A percentile compares a stretch with the other conserved stretches of the same genome.
Conservation (phyloP, 352 stramenopile genomes). For the Globisporangium nagaii region DNA sequence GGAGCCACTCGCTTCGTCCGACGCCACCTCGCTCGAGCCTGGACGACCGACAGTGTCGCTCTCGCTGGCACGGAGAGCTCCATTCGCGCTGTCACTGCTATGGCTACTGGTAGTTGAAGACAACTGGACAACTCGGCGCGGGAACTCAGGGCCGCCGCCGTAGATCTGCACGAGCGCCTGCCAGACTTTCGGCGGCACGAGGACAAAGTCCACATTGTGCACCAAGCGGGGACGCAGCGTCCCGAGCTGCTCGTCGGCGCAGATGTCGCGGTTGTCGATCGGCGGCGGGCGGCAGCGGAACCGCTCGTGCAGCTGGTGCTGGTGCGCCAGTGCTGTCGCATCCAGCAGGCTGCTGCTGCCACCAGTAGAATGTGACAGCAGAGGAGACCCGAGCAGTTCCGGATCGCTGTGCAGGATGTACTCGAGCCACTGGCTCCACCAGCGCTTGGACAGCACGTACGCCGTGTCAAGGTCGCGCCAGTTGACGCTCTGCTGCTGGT, state of each 20-base stretch:
- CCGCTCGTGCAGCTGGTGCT: constrained; percentile 8
- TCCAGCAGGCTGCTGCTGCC: neutral
- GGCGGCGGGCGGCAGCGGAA: constrained; percentile 30
- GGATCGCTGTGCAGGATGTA: constrained; percentile 19
- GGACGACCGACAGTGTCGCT: neutral
- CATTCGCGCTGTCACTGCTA: neutral
- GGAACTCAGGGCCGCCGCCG: constrained; percentile 47
- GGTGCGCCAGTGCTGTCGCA: neutral
- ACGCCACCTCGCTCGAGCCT: neutral
- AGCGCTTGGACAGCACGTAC: constrained; percentile 43
- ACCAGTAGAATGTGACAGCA: too few species aligned
- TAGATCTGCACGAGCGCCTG: constrained; percentile 44
- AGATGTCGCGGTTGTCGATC: constrained; percentile 39
- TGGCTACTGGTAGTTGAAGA: constrained; percentile 4
- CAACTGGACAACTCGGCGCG: constrained; percentile 29
- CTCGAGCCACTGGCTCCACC: constrained; percentile 56
- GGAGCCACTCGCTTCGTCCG: neutral
- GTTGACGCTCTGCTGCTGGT: constrained; percentile 18
- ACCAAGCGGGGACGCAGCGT: constrained; percentile 31
- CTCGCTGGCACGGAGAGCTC: neutral
- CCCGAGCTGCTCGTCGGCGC: constrained; percentile 25
- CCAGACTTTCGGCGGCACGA: constrained; percentile 41
- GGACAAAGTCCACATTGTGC: constrained; percentile 37
- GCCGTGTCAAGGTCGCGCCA: constrained; percentile 43
- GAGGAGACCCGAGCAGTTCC: neutral